phyloP scores from a whole-genome alignment of 805 yeast genomes.

The Pichia cabralensis region DNA sequence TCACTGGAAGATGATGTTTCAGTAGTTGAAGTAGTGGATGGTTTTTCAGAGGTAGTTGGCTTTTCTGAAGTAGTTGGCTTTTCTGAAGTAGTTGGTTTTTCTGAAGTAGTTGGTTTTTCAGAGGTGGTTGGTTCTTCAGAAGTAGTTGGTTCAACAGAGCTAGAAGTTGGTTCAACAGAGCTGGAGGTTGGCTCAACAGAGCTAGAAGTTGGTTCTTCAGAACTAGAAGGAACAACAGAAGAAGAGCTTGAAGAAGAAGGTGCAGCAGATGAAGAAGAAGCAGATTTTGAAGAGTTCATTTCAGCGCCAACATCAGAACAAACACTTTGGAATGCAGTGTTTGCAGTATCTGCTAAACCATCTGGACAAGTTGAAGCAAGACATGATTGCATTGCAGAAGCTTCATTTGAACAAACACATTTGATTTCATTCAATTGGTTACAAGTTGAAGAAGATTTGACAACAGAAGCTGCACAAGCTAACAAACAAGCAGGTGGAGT shows the following conservation, averaged over 20 bases:
- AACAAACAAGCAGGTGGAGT: conserved; percentile 88
- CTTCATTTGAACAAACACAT: conserved; percentile 59
- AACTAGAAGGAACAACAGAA: conserved; percentile 24
- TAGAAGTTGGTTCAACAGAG: conserved; percentile 14
- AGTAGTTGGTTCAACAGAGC: conserved; percentile 16
- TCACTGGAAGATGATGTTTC: conserved; percentile 12
- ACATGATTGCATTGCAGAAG: conserved; percentile 47
- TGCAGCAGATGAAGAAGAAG: conserved; percentile 23
- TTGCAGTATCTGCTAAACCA: conserved; percentile 49
- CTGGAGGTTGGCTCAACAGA: conserved; percentile 23
- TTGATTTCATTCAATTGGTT: conserved; percentile 48
- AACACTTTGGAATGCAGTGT: conserved; percentile 41
- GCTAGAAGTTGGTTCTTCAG: conserved; percentile 18
- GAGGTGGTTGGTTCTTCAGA: conserved; percentile 16
- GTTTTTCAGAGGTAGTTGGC: conserved; percentile 1
- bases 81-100: conserved; percentile 10
- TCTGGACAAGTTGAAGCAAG: conserved; percentile 60
- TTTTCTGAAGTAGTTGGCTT: conserved; percentile 12
- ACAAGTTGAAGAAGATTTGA: conserved; percentile 43
- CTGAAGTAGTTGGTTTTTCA: conserved; percentile 19
- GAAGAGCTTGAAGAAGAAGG: conserved; percentile 25
- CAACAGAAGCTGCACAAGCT: conserved; percentile 75
- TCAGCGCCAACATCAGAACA: conserved; percentile 40
- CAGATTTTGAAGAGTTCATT: conserved; percentile 15
- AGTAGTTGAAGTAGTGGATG: conserved; percentile 8